Conservation (phyloP, 2,329 filamentous ascomycete genomes). For the Chrysosporium queenslandicum region DNA sequence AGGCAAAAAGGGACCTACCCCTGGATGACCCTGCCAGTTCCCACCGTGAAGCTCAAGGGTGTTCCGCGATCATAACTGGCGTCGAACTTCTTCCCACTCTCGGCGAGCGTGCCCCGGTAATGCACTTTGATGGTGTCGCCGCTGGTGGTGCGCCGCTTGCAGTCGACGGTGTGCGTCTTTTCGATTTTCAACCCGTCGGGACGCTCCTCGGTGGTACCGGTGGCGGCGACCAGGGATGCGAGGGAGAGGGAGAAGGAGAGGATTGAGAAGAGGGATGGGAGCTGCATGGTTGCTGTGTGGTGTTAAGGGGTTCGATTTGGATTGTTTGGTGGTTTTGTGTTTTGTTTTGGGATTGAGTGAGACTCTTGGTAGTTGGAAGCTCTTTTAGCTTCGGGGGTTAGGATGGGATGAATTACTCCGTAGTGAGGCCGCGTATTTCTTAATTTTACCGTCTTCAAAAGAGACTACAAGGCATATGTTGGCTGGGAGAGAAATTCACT, state of each 20-base stretch:
- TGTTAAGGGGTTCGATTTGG: background rate
- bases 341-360: background rate
- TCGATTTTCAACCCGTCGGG: slow-evolving; percentile 64
- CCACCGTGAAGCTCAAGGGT: slow-evolving; percentile 72
- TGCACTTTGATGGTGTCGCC: slow-evolving; percentile 79
- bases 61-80: slow-evolving; percentile 64
- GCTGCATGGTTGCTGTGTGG: slow-evolving; percentile 7
- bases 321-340: background rate
- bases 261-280: slow-evolving; percentile 23
- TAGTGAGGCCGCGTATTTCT: no score
- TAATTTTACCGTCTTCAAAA: no score
- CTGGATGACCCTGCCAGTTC: slow-evolving; percentile 74
- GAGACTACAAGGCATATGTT: no score
- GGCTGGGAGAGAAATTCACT: no score
- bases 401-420: background rate
- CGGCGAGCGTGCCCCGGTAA: slow-evolving; percentile 71
- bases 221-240: slow-evolving; percentile 42
- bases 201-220: slow-evolving; percentile 32
- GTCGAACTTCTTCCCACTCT: slow-evolving; percentile 71
- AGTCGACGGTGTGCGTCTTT: slow-evolving; percentile 57
- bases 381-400: background rate
- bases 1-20: slow-evolving; percentile 48
- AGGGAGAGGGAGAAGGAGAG: slow-evolving; percentile 37
- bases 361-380: no score
- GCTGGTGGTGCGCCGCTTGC: slow-evolving; percentile 63